phyloP scores from a whole-genome alignment of 257 asterid species.

The Paulownia fortunei region DNA sequence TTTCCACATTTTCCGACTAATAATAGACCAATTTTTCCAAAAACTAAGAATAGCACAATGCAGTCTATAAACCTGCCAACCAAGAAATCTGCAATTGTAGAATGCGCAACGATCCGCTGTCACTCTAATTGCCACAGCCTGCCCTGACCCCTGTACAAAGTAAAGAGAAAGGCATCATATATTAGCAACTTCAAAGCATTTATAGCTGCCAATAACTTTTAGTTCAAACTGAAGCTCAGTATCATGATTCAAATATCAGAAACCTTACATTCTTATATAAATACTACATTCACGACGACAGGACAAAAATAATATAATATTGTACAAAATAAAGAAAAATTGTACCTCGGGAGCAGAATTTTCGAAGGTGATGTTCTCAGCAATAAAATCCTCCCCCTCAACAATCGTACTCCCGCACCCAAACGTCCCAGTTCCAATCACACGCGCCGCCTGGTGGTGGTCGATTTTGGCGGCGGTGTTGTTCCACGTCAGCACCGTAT shows the following conservation, averaged over 20 bases:
- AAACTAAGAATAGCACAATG: neutral
- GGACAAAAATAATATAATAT: neutral
- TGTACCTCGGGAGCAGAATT: conserved; percentile 83
- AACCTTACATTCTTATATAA: neutral
- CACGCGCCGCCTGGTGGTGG: conserved; percentile 89
- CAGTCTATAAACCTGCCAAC: conserved; percentile 77
- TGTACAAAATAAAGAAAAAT: neutral
- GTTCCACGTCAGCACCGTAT: conserved; percentile 80
- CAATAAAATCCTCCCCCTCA: conserved; percentile 97
- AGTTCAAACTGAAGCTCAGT: neutral
- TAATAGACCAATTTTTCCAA: neutral
- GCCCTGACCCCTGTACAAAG: conserved; percentile 79
- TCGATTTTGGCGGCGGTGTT: conserved; percentile 81
- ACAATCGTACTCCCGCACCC: conserved; percentile 88
- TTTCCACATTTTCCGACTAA: neutral
- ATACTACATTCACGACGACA: neutral
- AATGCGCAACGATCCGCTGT: conserved; percentile 94
- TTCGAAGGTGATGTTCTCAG: conserved; percentile 94
- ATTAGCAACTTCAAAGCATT: neutral
- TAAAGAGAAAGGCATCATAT: conserved; percentile 3
- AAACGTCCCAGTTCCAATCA: conserved; percentile 96
- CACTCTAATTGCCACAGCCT: conserved; percentile 94
- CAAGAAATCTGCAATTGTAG: conserved; percentile 92
- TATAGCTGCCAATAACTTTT: neutral
- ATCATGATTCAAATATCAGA: neutral